A percentile compares a stretch with the other conserved stretches of the same genome.
Evolutionary conservation across 2,329 filamentous ascomycete genomes (phyloP).

Genomic region (Phaeoacremonium minimum): DNA sequence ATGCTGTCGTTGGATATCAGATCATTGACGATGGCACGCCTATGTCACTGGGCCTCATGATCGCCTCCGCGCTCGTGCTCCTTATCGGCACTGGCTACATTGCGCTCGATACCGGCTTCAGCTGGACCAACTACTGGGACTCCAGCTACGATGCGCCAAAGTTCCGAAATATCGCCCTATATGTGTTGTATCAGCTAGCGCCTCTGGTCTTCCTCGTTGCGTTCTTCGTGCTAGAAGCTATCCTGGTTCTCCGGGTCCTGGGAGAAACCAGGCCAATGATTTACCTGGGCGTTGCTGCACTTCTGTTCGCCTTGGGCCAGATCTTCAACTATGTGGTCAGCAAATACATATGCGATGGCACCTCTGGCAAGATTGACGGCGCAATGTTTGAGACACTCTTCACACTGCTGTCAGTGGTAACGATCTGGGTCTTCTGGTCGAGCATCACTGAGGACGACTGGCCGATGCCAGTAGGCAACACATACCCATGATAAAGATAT

Average conservation of each 20-base stretch:
- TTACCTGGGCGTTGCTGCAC: conserved; percentile 67
- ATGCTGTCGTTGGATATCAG: conserved; percentile 89
- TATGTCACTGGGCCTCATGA: conserved; percentile 72
- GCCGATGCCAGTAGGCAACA: conserved; percentile 53
- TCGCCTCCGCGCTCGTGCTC: conserved; percentile 64
- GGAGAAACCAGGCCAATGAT: conserved; percentile 92
- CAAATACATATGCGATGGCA: conserved; percentile 81
- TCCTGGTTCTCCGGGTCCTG: conserved; percentile 80
- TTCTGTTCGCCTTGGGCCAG: conserved; percentile 88
- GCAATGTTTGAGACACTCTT: conserved; percentile 91
- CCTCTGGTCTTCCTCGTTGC: conserved; percentile 85
- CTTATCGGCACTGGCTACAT: conserved; percentile 95
- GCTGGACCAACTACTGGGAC: conserved; percentile 77
- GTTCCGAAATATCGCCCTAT: conserved; percentile 72
- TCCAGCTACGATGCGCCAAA: conserved; percentile 54
- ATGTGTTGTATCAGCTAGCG: conserved; percentile 87
- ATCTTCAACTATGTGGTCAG: conserved; percentile 96
- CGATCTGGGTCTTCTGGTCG: conserved; percentile 95
- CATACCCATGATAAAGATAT: conserved; percentile 16
- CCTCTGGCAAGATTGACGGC: conserved; percentile 83
- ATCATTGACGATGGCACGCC: conserved; percentile 89
- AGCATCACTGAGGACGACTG: conserved; percentile 99
- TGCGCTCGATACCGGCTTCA: conserved; percentile 85
- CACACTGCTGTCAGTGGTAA: conserved; percentile 76
- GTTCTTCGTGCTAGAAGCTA: conserved; percentile 78